Conservation (phyloP, 1,284 basidiomycete genomes). For the Pseudozyma sp. region DNA sequence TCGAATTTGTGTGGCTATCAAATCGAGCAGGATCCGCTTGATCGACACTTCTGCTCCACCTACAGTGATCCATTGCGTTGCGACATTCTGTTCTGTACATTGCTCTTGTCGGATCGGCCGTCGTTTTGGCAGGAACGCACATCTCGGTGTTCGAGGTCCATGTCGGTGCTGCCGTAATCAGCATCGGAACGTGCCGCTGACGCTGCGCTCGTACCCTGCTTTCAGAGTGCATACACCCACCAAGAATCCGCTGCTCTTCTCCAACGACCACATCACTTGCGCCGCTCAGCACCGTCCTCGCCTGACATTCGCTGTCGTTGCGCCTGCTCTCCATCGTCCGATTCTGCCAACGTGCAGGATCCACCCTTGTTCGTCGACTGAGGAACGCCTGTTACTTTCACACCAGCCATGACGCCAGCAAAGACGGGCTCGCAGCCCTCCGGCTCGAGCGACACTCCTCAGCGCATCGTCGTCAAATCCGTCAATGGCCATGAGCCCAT, state of each 20-base stretch:
- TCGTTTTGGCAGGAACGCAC: no score
- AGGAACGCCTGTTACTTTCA: not conserved
- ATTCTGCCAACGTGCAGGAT: not conserved
- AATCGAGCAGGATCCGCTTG: no score
- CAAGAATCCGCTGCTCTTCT: no score
- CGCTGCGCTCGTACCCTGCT: not conserved
- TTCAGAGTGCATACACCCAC: not conserved
- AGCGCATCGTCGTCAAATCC: constrained; percentile 50
- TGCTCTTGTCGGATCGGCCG: no score
- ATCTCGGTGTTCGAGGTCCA: no score
- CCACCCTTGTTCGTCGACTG: not conserved
- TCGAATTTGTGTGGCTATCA: no score
- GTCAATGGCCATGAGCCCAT: constrained; percentile 48
- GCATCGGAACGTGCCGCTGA: not conserved
- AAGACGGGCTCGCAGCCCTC: constrained; percentile 26
- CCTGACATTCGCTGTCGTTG: not conserved
- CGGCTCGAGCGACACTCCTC: constrained; percentile 19
- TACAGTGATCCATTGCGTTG: no score
- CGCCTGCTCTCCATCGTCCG: not conserved
- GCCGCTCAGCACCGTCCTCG: not conserved
- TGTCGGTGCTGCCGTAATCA: no score
- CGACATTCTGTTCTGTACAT: no score
- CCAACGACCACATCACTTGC: not conserved
- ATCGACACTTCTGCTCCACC: no score
- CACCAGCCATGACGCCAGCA: constrained; percentile 15